Evolutionary conservation across 768 basidiomycete species (phyloP), one percentile per base, ranked within the genome.

Genomic region (Trametes elegans): DNA sequence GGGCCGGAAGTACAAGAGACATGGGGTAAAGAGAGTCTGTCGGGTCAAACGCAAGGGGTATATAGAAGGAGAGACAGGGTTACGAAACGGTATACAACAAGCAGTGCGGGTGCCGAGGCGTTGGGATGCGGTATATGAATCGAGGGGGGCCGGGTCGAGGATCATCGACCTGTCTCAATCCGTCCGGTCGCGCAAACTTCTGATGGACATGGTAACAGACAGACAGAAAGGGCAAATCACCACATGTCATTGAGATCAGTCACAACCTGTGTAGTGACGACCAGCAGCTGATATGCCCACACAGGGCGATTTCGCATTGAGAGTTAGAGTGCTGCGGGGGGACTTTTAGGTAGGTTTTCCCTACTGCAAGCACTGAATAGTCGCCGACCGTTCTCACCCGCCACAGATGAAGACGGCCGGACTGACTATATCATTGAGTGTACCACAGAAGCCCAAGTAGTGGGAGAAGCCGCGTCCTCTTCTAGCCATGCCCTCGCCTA

Each of bases 51-150:
- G 39, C 18, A 16, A 43, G 41, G 41, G 57, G 57, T 53, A 49
- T 53, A 48, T 29, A 19, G 24, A 50, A 34, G 38, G 46, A 48
- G 29, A 32, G 53, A 52, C 45, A 27, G 43, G 31, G 50, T 40
- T 26, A 26, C 49, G 45, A 29, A 50, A 52, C 44, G 56, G 56
- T 57, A 57, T 57, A 53, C 39, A 49, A 50, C n/a, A 44, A 39
- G 44, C 31, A 46, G 38, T 26, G 16, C 11, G 38, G 24, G 39
- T 39, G 31, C 57, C 45, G 46, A 32, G 45, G 46, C 45, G 57
- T 53, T 53, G n/a, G n/a, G n/a, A n/a, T 58, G 32, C 35, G 16
- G 39, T 58, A 48, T 58, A 53, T 52, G 41, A 53, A 44, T 21
- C 50, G 36, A 43, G 51, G 43, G 21, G 29, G 23, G 11, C 57